Evolutionary conservation across 2,329 filamentous ascomycete genomes (phyloP).

Genomic region (Botrytis squamosa): DNA sequence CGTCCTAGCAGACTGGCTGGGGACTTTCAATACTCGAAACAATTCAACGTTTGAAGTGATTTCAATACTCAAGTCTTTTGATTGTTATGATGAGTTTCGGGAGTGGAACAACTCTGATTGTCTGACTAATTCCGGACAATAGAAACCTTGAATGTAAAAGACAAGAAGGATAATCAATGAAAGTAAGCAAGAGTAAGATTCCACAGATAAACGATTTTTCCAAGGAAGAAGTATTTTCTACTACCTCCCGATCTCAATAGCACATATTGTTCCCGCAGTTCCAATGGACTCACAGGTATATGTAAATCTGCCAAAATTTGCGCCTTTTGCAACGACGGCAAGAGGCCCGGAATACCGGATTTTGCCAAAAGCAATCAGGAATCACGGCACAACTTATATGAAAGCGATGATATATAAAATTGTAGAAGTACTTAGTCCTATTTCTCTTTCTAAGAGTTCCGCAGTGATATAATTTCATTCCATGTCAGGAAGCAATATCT

Average conservation of each 20-base stretch:
- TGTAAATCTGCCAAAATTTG: background rate
- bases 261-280: background rate
- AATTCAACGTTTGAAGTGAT: background rate
- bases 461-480: background rate
- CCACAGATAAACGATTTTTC: background rate
- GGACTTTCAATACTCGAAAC: background rate
- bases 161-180: background rate
- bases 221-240: background rate
- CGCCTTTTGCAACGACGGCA: background rate
- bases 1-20: background rate
- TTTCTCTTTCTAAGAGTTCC: background rate
- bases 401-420: background rate
- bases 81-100: background rate
- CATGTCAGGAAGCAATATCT: background rate
- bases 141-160: background rate
- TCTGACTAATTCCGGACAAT: background rate
- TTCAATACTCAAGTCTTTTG: background rate
- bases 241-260: background rate
- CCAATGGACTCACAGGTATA: background rate
- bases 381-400: background rate
- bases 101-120: background rate
- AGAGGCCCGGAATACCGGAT: background rate
- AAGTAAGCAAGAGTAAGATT: background rate
- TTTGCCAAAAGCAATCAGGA: background rate
- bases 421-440: constrained; percentile 6